Conservation (phyloP, 345 rosid genomes). For the Gossypium herbaceum region DNA sequence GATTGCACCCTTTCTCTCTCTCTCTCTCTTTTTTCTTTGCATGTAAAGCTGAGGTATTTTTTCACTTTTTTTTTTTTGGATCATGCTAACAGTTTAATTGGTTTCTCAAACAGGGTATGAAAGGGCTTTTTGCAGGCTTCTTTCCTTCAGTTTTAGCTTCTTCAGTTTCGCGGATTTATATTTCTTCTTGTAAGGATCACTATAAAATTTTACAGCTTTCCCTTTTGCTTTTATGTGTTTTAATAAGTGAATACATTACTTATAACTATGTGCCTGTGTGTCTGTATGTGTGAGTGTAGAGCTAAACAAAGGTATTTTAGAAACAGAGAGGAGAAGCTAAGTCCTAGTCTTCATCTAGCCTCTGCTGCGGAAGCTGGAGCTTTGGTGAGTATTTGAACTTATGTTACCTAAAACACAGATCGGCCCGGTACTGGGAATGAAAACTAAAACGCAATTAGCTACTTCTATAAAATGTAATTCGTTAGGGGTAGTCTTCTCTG, state of each 20-base stretch:
- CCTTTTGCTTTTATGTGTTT: not conserved
- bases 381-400: slow-evolving; percentile 53
- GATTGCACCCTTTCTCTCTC: slow-evolving; percentile 24
- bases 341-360: slow-evolving; percentile 77
- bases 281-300: slow-evolving; percentile 21
- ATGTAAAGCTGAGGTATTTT: not conserved
- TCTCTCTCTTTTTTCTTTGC: not conserved
- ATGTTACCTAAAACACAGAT: not conserved
- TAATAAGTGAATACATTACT: not conserved
- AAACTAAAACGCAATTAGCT: not conserved
- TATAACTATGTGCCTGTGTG: not conserved
- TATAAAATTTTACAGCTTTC: not conserved
- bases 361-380: slow-evolving; percentile 97
- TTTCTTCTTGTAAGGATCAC: slow-evolving; percentile 76
- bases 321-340: slow-evolving; percentile 54
- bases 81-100: not conserved
- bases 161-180: slow-evolving; percentile 79
- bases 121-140: slow-evolving; percentile 89
- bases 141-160: slow-evolving; percentile 86
- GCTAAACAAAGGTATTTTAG: slow-evolving; percentile 75
- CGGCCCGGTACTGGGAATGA: not conserved
- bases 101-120: slow-evolving; percentile 49
- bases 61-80: not conserved
- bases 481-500: not conserved
- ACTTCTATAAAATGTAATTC: not conserved